Percentiles rank a stretch among this genome's conserved stretches.
Evolutionary conservation across 106 monocot species (phyloP).

Genomic region (Gastrodia elata): DNA sequence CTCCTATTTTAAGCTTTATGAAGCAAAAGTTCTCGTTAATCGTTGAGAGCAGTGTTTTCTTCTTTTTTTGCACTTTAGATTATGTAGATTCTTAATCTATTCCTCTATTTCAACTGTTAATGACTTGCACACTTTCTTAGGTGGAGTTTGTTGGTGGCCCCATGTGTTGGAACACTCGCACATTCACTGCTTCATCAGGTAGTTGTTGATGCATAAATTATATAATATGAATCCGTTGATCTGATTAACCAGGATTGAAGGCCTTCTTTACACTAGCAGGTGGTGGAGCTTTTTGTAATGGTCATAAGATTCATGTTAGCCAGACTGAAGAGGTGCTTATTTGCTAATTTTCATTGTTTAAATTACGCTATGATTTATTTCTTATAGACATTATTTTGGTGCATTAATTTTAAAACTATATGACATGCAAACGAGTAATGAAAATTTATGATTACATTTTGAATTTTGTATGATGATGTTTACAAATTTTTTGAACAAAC

Average conservation of each 20-base stretch:
- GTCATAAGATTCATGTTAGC: slow-evolving; percentile 91
- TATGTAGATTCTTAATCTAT: neutral
- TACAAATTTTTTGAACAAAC: neutral
- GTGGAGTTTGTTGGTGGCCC: slow-evolving; percentile 97
- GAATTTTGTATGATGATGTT: neutral
- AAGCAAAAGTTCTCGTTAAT: too few relatives aligned
- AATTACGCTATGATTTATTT: neutral
- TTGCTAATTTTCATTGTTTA: neutral
- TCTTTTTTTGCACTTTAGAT: neutral
- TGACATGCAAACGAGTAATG: neutral
- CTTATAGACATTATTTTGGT: neutral
- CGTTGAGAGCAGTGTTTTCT: neutral
- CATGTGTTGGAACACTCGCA: slow-evolving; percentile 98
- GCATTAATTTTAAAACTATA: neutral
- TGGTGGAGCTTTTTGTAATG: slow-evolving; percentile 97
- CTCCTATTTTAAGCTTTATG: neutral
- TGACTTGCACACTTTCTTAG: slow-evolving; percentile 17
- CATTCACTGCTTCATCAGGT: slow-evolving; percentile 73
- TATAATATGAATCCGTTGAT: neutral
- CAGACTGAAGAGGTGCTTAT: slow-evolving; percentile 57
- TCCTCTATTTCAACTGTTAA: neutral
- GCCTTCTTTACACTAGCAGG: slow-evolving; percentile 24
- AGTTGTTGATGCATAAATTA: slow-evolving; percentile 7
- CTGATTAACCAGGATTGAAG: slow-evolving; percentile 4
- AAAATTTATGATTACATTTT: neutral